These are phyloP conservation scores for Kokia cookei DNA, from an alignment of 441 rosid genomes.

Conservation along the genomic window DNA sequence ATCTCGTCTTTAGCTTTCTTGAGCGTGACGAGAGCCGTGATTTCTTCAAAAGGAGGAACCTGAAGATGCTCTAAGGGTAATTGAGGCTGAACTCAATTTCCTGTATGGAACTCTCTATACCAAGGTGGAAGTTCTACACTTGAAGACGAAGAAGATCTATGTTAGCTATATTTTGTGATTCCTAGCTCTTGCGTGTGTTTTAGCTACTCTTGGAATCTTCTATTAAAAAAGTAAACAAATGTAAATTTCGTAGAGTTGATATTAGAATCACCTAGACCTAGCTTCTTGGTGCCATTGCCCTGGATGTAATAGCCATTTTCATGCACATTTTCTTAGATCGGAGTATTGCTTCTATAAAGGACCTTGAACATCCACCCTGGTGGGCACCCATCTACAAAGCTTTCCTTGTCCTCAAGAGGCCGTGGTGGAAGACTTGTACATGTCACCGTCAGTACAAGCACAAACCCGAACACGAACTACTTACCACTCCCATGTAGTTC, in stretches of 20 bases:
- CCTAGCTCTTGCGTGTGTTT: slow-evolving; percentile 16
- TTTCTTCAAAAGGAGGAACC: slow-evolving; percentile 19
- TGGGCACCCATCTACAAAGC: background rate
- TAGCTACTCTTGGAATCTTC: slow-evolving; percentile 23
- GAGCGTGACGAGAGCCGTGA: slow-evolving; percentile 29
- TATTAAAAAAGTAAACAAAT: slow-evolving; percentile 6
- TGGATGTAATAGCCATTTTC: slow-evolving; percentile 33
- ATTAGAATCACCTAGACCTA: slow-evolving; percentile 38
- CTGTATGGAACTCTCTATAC: slow-evolving; percentile 46
- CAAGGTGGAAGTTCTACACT: slow-evolving; percentile 34
- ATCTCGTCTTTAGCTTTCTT: slow-evolving; percentile 28
- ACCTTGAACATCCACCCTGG: background rate
- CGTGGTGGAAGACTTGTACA: slow-evolving; percentile 14
- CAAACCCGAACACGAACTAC: background rate
- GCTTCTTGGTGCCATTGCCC: slow-evolving; percentile 36
- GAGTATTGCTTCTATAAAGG: slow-evolving; percentile 25
- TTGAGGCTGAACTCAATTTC: slow-evolving; percentile 58
- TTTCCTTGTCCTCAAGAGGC: slow-evolving; percentile 13
- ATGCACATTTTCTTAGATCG: slow-evolving; percentile 41
- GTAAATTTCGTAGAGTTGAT: slow-evolving; percentile 9
- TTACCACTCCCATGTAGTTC: slow-evolving; percentile 3
- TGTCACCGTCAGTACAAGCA: background rate
- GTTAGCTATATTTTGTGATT: slow-evolving; percentile 23
- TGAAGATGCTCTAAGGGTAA: slow-evolving; percentile 28
- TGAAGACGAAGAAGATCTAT: too few relatives aligned